Conservation (phyloP, 2,329 filamentous ascomycete genomes). For the Sporothrix phasma region DNA sequence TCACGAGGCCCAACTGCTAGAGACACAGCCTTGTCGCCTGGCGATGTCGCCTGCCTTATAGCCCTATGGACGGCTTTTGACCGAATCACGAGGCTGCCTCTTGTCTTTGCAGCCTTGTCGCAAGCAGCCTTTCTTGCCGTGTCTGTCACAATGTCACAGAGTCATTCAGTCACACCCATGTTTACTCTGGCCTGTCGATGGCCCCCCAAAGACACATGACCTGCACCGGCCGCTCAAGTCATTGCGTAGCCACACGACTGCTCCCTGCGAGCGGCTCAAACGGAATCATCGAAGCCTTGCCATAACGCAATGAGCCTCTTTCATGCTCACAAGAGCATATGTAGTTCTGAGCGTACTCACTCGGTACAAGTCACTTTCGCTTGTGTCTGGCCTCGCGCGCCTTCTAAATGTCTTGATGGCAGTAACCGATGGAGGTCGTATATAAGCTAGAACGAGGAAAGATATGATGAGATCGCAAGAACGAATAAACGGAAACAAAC, state of each 20-base stretch:
- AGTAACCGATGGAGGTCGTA: neutral
- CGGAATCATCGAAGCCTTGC: too few species aligned
- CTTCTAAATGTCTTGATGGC: neutral
- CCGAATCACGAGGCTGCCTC: neutral
- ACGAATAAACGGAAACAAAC: neutral
- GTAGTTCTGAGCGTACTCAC: neutral
- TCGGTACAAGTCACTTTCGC: neutral
- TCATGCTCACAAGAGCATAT: neutral
- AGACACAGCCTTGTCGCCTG: slow-evolving; percentile 5
- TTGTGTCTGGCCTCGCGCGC: neutral
- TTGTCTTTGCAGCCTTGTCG: neutral
- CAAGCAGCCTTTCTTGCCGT: neutral
- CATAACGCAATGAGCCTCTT: neutral
- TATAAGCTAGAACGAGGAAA: neutral
- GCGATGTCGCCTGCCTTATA: neutral
- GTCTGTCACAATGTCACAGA: too few species aligned
- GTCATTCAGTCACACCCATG: too few species aligned
- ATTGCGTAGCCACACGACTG: neutral
- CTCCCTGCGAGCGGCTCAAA: too few species aligned
- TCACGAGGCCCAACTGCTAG: neutral
- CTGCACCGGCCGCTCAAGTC: neutral
- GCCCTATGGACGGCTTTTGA: neutral
- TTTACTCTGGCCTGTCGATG: neutral
- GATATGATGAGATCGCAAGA: neutral
- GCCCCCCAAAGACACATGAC: neutral